phyloP scores from a whole-genome alignment of 73 alveolate genomes.

The Tetrahymena malaccensis region DNA sequence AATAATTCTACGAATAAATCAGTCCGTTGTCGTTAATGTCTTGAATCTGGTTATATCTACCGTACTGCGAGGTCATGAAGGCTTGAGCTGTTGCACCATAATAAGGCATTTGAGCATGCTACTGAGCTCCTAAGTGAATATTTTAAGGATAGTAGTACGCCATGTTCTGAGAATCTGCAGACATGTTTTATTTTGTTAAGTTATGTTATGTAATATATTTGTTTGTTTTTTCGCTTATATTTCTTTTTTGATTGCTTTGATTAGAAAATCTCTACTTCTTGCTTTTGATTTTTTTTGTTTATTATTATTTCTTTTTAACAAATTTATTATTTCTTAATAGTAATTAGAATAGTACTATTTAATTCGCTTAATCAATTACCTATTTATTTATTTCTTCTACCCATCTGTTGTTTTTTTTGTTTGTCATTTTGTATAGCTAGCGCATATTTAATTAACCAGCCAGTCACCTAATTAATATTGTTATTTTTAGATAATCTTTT shows the following conservation, averaged over 20 bases:
- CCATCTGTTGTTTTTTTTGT: neutral
- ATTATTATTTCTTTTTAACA: neutral
- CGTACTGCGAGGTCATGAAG: neutral
- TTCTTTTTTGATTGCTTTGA: neutral
- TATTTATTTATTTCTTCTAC: neutral
- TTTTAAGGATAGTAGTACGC: neutral
- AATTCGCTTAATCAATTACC: neutral
- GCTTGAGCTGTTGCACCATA: neutral
- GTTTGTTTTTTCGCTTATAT: neutral
- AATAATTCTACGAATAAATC: neutral
- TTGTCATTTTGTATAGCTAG: neutral
- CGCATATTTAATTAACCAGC: neutral
- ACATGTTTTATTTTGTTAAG: neutral
- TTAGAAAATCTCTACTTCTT: neutral
- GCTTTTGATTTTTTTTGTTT: neutral
- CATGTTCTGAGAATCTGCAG: neutral
- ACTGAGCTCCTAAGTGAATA: neutral
- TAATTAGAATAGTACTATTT: neutral
- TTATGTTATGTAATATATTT: neutral
- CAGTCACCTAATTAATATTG: neutral
- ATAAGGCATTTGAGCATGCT: neutral
- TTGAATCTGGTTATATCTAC: neutral
- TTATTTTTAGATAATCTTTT: neutral
- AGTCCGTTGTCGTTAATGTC: neutral
- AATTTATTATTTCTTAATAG: neutral